Conservation (phyloP, 768 basidiomycete genomes). For the Rhizopogon vinicolor region DNA sequence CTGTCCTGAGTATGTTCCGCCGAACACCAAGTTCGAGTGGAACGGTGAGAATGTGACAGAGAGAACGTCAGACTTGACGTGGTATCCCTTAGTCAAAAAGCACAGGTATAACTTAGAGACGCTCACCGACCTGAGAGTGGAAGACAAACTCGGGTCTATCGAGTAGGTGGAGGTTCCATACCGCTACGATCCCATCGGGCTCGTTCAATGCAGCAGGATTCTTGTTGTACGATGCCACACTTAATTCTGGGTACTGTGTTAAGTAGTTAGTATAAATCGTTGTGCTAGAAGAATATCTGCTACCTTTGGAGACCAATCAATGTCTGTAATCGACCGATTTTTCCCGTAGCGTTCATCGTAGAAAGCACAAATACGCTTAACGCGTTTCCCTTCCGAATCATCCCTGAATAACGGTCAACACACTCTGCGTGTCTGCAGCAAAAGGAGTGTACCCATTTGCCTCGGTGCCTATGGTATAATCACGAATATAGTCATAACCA, state of each 20-base stretch:
- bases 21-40: conserved; percentile 95
- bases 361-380: conserved; percentile 94
- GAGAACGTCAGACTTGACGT: conserved; percentile 85
- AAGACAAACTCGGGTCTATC: conserved; percentile 98
- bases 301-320: conserved; percentile 98
- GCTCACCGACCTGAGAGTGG: conserved; percentile 82
- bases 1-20: conserved; percentile 99
- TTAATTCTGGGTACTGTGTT: conserved; percentile 89
- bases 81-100: conserved; percentile 3
- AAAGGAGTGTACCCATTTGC: conserved; percentile 62
- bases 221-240: conserved; percentile 96
- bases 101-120: neutral
- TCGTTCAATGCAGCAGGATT: conserved; percentile 91
- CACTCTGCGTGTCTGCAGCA: neutral
- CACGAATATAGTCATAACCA: conserved; percentile 93
- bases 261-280: neutral
- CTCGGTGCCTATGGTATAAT: conserved; percentile 90
- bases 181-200: conserved; percentile 93
- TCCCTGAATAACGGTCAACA: conserved; percentile 48
- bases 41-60: conserved; percentile 97
- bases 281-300: neutral
- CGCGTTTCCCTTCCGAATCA: conserved; percentile 83
- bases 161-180: conserved; percentile 95
- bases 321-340: conserved; percentile 91
- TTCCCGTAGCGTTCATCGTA: conserved; percentile 87